Evolutionary conservation across 345 rosid species (phyloP).

Genomic region (Citrus cavaleriei): DNA sequence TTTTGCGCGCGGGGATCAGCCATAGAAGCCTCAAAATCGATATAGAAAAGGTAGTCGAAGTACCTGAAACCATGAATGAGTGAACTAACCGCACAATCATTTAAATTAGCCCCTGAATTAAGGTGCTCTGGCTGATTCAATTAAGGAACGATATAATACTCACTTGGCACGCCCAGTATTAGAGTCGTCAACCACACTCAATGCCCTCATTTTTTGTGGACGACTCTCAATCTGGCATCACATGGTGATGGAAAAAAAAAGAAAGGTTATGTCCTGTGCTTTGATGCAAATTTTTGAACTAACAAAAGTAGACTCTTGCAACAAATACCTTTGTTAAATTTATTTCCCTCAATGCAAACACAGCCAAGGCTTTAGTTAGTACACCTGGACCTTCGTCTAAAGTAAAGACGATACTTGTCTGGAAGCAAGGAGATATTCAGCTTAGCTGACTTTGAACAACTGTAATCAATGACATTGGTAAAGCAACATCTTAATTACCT

Average conservation of each 20-base stretch:
- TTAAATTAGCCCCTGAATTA: neutral
- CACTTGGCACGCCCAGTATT: constrained; percentile 52
- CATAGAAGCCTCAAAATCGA: constrained; percentile 63
- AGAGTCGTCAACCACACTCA: constrained; percentile 51
- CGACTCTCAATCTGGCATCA: constrained; percentile 45
- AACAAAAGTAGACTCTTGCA: neutral
- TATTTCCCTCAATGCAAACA: constrained; percentile 47
- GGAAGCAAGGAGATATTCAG: constrained; percentile 7
- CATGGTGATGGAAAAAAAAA: neutral
- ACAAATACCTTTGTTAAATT: constrained; percentile 44
- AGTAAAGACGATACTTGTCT: constrained; percentile 53
- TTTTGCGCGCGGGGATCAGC: constrained; percentile 57
- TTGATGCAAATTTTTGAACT: neutral
- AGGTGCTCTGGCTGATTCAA: neutral
- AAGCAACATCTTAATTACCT: constrained; percentile 16
- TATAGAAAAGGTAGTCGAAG: constrained; percentile 48
- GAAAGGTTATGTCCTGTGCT: neutral
- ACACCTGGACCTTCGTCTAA: constrained; percentile 54
- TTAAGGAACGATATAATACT: constrained; percentile 8
- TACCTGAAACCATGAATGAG: constrained; percentile 28
- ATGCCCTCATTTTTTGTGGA: constrained; percentile 46
- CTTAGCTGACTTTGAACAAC: neutral
- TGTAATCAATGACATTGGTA: neutral
- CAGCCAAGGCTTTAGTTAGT: constrained; percentile 53
- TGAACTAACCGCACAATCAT: neutral